Percentiles rank a stretch among this genome's conserved stretches.
Evolutionary conservation across 306 rosid species (phyloP).

Genomic region (Prunus mume): DNA sequence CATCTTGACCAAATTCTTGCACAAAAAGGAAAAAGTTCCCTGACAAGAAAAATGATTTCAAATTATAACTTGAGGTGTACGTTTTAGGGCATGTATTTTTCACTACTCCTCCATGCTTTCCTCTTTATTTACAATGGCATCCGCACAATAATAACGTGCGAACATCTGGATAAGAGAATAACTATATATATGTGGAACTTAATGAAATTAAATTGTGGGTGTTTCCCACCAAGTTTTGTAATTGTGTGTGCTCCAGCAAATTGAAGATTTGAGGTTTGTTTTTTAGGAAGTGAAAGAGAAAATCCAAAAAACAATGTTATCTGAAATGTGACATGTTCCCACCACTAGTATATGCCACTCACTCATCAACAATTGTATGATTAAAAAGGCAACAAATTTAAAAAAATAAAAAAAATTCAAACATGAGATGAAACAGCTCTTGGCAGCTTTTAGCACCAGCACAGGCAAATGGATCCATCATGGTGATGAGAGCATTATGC

Average conservation of each 20-base stretch:
- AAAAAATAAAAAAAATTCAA: background rate
- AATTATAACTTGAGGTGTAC: background rate
- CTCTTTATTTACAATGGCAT: too few relatives aligned
- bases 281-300: background rate
- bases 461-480: background rate
- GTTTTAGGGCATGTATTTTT: background rate
- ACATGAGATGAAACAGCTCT: background rate
- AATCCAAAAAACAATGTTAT: background rate
- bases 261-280: background rate
- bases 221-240: background rate
- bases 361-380: background rate
- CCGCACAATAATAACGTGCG: accelerated
- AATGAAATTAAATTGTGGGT: background rate
- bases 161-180: accelerated
- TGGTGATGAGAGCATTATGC: conserved; percentile 7
- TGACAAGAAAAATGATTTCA: background rate
- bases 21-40: background rate
- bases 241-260: background rate
- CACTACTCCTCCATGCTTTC: too few relatives aligned
- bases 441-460: background rate
- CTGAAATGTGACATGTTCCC: background rate
- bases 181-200: too few relatives aligned
- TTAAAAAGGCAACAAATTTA: background rate
- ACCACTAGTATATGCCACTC: background rate
- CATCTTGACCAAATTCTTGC: background rate